Percentiles rank a stretch among this genome's conserved stretches.
phyloP scores from a whole-genome alignment of 2,329 filamentous ascomycete species.

The Aureobasidium melanogenum region DNA sequence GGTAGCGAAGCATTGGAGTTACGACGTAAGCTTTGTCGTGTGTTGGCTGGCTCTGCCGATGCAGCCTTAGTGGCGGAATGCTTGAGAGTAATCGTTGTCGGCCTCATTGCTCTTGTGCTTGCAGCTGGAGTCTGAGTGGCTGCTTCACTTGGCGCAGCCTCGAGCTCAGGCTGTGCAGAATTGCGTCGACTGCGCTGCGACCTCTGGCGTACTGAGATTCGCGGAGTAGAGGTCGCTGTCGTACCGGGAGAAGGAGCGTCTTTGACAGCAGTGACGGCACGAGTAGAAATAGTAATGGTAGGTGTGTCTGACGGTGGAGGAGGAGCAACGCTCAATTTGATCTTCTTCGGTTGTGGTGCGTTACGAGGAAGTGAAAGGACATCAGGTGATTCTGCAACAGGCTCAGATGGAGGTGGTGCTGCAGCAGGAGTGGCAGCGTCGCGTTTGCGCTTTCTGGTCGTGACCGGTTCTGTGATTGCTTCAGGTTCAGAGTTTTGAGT shows the following conservation, averaged over 20 bases:
- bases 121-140: constrained; percentile 19
- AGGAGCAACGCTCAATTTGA: constrained; percentile 23
- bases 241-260: background rate
- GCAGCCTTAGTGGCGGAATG: constrained; percentile 32
- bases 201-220: background rate
- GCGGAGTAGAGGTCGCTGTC: background rate
- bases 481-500: constrained; percentile 12
- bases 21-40: constrained; percentile 33
- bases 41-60: constrained; percentile 38
- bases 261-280: constrained; percentile 15
- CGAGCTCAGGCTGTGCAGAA: background rate
- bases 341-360: constrained; percentile 25
- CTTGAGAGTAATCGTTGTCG: constrained; percentile 31
- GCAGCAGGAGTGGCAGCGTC: constrained; percentile 35
- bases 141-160: constrained; percentile 14
- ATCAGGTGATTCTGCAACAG: constrained; percentile 12
- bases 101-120: background rate
- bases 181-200: constrained; percentile 5
- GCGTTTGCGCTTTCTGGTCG: constrained; percentile 45
- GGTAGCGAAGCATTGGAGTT: constrained; percentile 38
- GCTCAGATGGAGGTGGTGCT: background rate
- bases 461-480: constrained; percentile 13
- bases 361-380: constrained; percentile 12
- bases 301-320: constrained; percentile 5
- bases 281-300: background rate